A percentile compares a stretch with the other conserved stretches of the same genome.
These are phyloP conservation scores for Trichosporon faecale DNA, from an alignment of 1,284 basidiomycete genomes.

Conservation along the genomic window DNA sequence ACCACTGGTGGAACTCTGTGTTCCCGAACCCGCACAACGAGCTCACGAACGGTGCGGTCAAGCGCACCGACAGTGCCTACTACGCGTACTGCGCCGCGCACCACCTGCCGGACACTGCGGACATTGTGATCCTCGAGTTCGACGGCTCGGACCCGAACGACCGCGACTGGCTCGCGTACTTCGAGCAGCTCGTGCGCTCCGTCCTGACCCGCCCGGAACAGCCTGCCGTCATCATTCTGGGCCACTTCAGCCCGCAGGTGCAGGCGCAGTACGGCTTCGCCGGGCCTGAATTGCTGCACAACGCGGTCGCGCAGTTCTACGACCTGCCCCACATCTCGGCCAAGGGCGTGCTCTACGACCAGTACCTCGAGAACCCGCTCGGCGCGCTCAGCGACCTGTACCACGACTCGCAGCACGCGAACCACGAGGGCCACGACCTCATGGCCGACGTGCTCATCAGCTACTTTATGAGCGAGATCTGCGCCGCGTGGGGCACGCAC, in stretches of 20 bases:
- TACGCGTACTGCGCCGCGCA: constrained; percentile 87
- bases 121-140: constrained; percentile 88
- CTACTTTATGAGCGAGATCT: constrained; percentile 83
- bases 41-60: constrained; percentile 89
- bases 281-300: constrained; percentile 83
- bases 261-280: constrained; percentile 74
- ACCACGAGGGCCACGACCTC: constrained; percentile 71
- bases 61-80: constrained; percentile 82
- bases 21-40: constrained; percentile 93
- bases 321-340: constrained; percentile 84
- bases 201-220: constrained; percentile 80
- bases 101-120: constrained; percentile 85
- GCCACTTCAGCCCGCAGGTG: constrained; percentile 83
- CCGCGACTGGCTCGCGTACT: constrained; percentile 69
- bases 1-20: constrained; percentile 89
- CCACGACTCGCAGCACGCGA: constrained; percentile 78
- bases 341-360: constrained; percentile 75
- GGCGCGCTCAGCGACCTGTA: constrained; percentile 67
- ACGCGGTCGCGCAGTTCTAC: constrained; percentile 87
- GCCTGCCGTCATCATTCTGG: constrained; percentile 83
- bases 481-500: constrained; percentile 73
- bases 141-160: constrained; percentile 80
- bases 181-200: constrained; percentile 85
- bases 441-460: constrained; percentile 79
- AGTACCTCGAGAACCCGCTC: constrained; percentile 72